These are phyloP conservation scores for Boehmeria nivea DNA, from an alignment of 306 rosid genomes.

Conservation along the genomic window DNA sequence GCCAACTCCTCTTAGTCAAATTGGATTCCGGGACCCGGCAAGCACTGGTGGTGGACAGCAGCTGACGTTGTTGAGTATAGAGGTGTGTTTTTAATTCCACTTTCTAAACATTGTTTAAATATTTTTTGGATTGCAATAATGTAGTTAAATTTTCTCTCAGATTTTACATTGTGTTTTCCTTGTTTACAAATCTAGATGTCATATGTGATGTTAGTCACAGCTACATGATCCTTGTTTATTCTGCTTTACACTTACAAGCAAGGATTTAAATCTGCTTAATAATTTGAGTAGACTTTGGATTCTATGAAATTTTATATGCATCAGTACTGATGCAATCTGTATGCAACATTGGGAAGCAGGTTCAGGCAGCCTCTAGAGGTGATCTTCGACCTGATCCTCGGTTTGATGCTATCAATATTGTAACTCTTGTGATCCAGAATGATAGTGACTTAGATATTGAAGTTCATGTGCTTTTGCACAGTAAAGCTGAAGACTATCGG, in stretches of 20 bases:
- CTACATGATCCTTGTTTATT: background rate
- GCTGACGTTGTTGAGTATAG: conserved; percentile 71
- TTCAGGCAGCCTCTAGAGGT: conserved; percentile 86
- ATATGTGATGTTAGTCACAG: background rate
- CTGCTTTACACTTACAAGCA: background rate
- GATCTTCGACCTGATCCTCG: conserved; percentile 82
- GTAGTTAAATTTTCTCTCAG: no score
- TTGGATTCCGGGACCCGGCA: conserved; percentile 84
- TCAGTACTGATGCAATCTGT: background rate
- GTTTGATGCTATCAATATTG: conserved; percentile 61
- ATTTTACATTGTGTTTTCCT: no score
- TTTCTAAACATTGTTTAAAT: background rate
- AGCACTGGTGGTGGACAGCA: conserved; percentile 79
- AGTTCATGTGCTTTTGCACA: conserved; percentile 58
- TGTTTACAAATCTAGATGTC: background rate
- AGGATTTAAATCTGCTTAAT: background rate
- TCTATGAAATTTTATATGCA: background rate
- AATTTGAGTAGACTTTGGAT: background rate
- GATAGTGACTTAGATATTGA: conserved; percentile 49
- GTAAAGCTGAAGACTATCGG: conserved; percentile 36
- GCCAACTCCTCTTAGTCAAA: conserved; percentile 81
- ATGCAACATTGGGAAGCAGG: conserved; percentile 36
- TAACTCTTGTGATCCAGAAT: conserved; percentile 67
- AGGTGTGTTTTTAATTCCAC: conserved; percentile 44
- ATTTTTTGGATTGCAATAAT: background rate